Base-by-base conservation (phyloP, 768 basidiomycete species). In the Termitomyces sp. region DNA sequence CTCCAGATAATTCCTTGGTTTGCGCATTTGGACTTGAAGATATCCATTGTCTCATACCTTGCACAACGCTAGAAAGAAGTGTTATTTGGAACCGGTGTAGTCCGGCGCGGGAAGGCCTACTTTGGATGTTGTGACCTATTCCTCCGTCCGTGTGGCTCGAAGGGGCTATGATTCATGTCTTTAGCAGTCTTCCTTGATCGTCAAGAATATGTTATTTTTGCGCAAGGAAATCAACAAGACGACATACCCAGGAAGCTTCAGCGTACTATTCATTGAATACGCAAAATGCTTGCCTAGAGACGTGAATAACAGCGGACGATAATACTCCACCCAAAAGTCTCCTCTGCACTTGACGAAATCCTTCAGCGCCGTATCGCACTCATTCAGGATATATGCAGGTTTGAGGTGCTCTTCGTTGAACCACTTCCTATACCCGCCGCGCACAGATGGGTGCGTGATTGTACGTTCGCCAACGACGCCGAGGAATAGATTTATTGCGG, bases 401-500 rank as follows among this genome's bases (percentile, higher is more conserved):
- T 82, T 75, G 43, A 96, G 78, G 63, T 91, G 75, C 54, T 82
- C 77, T n/a, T 83, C 77, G 45, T 86, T 77, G 72, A 83, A 98
- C 96, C 96, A 98, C 52, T 88, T 78, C 63, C 82, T 84, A 69
- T 98, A 98, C 10, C 87, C 86, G 0, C 86, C 80, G 0, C 90
- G 81, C 2, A 81, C 77, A 2, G 78, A 77, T 1, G 80, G 74
- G 12, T 76, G 78, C 3, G 73, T 69, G 36, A 77, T 77, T 0
- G 78, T 77, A n/a, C 78, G 77, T 56, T 83, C 79, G 36, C 78
- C 79, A 55, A 83, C 77, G 3, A 92, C 80, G 38, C 94, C 92
- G 3, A 98, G 84, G 71, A 98, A 98, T n/a, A 98, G 81, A 71
- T 99, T 94, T 69, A 98, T 99, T 6, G 96, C 95, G 9, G 89